Evolutionary conservation across 371 early-diverging fungal species (phyloP), one percentile per base, ranked within the genome.

Genomic region (Capillidium heterosporum): DNA sequence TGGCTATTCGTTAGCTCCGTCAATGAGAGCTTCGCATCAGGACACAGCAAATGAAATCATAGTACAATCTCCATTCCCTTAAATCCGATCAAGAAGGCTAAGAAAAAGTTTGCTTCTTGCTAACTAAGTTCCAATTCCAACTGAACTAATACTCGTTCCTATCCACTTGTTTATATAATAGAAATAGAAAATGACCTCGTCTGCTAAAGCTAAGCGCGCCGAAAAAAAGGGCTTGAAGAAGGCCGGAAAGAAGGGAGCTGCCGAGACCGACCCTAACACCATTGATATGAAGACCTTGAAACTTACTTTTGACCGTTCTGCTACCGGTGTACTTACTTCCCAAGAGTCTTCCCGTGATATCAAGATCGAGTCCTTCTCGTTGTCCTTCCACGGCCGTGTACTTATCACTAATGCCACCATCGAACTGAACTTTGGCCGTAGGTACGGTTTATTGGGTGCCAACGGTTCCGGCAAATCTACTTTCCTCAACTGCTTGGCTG

Each of bases 341-440:
- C 85, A 88, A 63, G 80, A 80, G 62, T 77, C 80, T 65, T 87
- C 91, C 19, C 75, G 95, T 51, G 98, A 97, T 78, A 84, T 97
- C 65, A 87, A 94, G 76, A 87, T 95, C 59, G 95, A 95, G 66
- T 85, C 84, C 8, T 95, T 80, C 78, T 85, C 91, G 27, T 81
- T 97, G 54, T 83, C 84, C 59, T 95, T 84, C 77, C 89, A 85
- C 70, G 93, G 93, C 48, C 85, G 92, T 64, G 81, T 82, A 59
- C 76, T 97, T 60, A 84, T 97, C 65, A 76, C 84, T 60, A 95
- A 95, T 66, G 84, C 95, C 28, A 84, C 85, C 47, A 81, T 97
- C 60, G 96, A 95, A 77, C 81, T 97, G 67, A 97, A 95, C 80
- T 92, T 85, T 74, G 96, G 95, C 63, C 84, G 95, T 69, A 81